phyloP scores from a whole-genome alignment of 352 stramenopile species.

The Phytophthora cactorum region DNA sequence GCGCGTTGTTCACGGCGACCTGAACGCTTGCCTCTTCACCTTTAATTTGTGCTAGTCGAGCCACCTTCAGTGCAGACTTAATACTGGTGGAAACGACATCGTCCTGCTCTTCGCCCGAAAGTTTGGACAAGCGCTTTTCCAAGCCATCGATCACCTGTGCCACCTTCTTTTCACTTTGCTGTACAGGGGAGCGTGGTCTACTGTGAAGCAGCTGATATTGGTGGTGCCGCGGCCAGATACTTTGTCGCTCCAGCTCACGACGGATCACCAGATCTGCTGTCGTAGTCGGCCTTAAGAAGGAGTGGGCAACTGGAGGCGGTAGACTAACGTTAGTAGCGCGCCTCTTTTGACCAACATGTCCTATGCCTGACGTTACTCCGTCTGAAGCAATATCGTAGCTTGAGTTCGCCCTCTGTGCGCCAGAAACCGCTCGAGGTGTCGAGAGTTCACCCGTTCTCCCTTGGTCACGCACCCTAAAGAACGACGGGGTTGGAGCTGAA shows the following conservation, averaged over 20 bases:
- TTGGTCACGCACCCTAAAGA: slow-evolving; percentile 2
- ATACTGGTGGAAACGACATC: slow-evolving; percentile 8
- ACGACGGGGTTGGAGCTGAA: background rate
- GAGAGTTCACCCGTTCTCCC: background rate
- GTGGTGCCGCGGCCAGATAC: slow-evolving; percentile 12
- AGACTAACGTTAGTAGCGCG: background rate
- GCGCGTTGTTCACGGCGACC: slow-evolving; percentile 8
- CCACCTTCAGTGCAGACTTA: slow-evolving; percentile 13
- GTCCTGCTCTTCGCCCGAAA: slow-evolving; percentile 3
- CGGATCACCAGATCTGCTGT: background rate
- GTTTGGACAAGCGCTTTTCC: slow-evolving; percentile 11
- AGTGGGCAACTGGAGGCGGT: background rate
- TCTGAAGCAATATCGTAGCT: background rate
- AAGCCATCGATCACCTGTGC: slow-evolving; percentile 12
- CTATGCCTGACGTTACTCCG: background rate
- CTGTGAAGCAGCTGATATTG: slow-evolving; percentile 5
- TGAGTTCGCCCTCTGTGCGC: background rate
- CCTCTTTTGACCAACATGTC: slow-evolving; percentile 9
- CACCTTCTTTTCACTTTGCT: slow-evolving; percentile 13
- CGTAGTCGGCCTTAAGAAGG: slow-evolving; percentile 11
- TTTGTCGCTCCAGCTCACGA: slow-evolving; percentile 4
- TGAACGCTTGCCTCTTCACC: slow-evolving; percentile 14
- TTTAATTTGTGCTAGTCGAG: slow-evolving; percentile 6
- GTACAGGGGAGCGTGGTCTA: slow-evolving; percentile 4
- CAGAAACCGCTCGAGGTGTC: background rate